Base-by-base conservation (phyloP, 1,284 basidiomycete species). In the Schizophyllum amplum region DNA sequence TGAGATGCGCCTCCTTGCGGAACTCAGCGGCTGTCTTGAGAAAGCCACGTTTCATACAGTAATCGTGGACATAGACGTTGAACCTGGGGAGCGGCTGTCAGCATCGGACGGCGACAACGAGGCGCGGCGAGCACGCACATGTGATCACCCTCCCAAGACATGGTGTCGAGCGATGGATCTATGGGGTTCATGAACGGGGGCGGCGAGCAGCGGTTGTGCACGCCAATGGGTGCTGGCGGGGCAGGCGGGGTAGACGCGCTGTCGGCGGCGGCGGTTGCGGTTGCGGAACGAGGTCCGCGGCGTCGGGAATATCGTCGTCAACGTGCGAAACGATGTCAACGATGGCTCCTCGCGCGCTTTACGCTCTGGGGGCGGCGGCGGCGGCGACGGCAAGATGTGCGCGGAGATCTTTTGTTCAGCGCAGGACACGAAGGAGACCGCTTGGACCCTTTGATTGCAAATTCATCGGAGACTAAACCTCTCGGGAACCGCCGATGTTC, bases 1-100 rank as follows among this genome's bases (percentile, higher is more conserved):
- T 68, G 47, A 90, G 78, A 0, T 82, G 79, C 0, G 87, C 87
- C 66, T 90, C 88, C 11, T 55, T 49, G 62, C 79, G 68, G 50
- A 91, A 78, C 65, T 87, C 82, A 25, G 69, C 71, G 15, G 87
- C 87, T 1, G 88, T 87, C 65, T 83, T 84, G 62, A 66, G 70
- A 64, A 83, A 91, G 55, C 88, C 88, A 56, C 87, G 83, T 70
- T 91, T 91, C 63, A 68, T 71, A 71, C 86, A 90, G 66, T 91
- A 91, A 72, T 91, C 88, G 68, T 86, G 79, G 60, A 91, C 90
- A 71, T 91, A 91, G 63, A 91, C 87, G 71, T 91, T 88, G 69
- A 90, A 90, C 87, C 87, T 90, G 66, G 24, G 25, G 24, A 59
- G 61, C 52, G 51, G 25, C 52, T 46, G 57, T 61, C 51, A 58